A percentile compares a stretch with the other conserved stretches of the same genome.
phyloP scores from a whole-genome alignment of 805 yeast genomes.

The Starmerella apis region DNA sequence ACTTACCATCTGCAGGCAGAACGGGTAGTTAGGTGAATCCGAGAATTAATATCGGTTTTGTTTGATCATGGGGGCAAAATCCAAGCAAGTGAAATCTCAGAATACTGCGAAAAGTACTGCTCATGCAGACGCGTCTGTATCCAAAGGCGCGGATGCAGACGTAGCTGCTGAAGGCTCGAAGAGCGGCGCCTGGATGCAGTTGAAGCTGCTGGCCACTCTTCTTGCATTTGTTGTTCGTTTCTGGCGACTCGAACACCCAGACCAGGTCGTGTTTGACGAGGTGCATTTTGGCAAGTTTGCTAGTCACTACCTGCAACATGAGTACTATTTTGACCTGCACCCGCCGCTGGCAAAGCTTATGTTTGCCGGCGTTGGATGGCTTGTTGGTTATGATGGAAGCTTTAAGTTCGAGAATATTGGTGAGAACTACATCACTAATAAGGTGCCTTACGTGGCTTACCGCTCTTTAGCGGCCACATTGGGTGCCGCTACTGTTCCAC shows the following conservation, averaged over 20 bases:
- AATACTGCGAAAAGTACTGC: not conserved
- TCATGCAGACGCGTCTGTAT: not conserved
- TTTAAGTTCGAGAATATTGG: conserved; percentile 80
- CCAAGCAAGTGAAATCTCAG: not conserved
- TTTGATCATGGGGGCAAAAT: not conserved
- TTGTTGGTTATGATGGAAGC: conserved; percentile 79
- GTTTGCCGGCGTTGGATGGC: conserved; percentile 70
- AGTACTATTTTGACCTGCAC: conserved; percentile 91
- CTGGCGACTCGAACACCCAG: conserved; percentile 73
- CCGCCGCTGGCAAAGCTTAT: conserved; percentile 95
- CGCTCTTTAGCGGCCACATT: conserved; percentile 78
- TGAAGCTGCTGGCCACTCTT: conserved; percentile 34
- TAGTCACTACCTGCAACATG: conserved; percentile 75
- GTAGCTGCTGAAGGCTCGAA: not conserved
- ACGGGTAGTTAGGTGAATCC: too few species aligned
- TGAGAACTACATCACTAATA: conserved; percentile 57
- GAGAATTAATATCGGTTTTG: not conserved
- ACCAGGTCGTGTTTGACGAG: conserved; percentile 83
- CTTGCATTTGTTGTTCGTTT: conserved; percentile 62
- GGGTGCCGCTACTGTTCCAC: conserved; percentile 74
- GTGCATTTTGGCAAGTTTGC: conserved; percentile 90
- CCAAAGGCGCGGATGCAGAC: not conserved
- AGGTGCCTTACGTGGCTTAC: conserved; percentile 69
- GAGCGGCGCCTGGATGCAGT: conserved; percentile 4
- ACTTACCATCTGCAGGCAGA: conserved; percentile 1